A percentile compares a stretch with the other conserved stretches of the same genome.
Conservation (phyloP, 805 yeast genomes). For the Ascoidea asiatica region DNA sequence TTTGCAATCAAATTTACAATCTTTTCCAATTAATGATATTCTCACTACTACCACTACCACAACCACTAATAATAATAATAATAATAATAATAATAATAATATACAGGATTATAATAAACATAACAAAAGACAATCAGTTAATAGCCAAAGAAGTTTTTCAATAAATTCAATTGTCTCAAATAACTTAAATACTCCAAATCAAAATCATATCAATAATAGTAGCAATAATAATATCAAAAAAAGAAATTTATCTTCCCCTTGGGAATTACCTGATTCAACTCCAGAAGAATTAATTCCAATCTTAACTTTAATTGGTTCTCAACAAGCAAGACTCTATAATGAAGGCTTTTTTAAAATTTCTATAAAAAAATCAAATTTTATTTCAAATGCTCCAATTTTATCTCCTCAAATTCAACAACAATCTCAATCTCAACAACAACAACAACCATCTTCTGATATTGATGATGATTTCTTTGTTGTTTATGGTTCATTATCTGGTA, state of each 20-base stretch:
- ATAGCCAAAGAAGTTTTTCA: neutral
- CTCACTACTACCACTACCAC: neutral
- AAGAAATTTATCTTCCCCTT: neutral
- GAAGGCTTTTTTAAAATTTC: constrained; percentile 28
- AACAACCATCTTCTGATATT: neutral
- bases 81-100: no score
- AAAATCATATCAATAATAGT: no score
- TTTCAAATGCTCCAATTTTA: neutral
- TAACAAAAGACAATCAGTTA: neutral
- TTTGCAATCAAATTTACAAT: neutral
- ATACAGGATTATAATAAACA: no score
- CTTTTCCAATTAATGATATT: no score
- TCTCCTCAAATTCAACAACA: neutral
- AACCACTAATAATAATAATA: neutral
- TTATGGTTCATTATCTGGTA: constrained; percentile 28
- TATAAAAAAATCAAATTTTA: neutral
- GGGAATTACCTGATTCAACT: neutral
- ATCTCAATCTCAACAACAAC: neutral
- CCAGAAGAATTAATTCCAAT: constrained; percentile 65
- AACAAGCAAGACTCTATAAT: constrained; percentile 50
- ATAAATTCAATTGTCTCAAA: neutral
- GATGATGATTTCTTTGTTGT: constrained; percentile 20
- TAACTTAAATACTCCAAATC: neutral
- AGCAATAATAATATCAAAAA: no score
- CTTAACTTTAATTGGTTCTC: constrained; percentile 56